phyloP scores from a whole-genome alignment of 2,329 filamentous ascomycete genomes.

The Karstenula rhodostoma region DNA sequence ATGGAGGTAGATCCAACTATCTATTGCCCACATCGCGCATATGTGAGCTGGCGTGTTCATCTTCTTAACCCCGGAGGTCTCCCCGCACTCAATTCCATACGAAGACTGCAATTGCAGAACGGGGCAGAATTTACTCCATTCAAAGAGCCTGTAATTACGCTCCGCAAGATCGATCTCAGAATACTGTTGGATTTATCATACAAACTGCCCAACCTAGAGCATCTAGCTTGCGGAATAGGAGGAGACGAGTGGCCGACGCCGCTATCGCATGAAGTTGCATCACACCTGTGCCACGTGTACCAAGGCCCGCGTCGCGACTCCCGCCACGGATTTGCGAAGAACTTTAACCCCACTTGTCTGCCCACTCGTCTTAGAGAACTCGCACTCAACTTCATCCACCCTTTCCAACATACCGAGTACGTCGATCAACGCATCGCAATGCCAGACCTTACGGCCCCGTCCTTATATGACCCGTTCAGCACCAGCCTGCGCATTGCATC shows the following conservation, averaged over 20 bases:
- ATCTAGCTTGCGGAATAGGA: background rate
- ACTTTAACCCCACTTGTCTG: background rate
- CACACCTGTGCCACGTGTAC: background rate
- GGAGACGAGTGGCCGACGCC: background rate
- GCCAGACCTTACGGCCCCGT: background rate
- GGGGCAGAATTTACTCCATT: too few relatives aligned
- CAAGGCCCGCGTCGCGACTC: slow-evolving; percentile 7
- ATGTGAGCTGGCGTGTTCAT: too few relatives aligned
- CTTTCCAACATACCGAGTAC: background rate
- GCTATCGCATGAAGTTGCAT: too few relatives aligned
- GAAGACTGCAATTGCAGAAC: too few relatives aligned
- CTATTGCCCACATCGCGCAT: too few relatives aligned
- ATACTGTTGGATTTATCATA: background rate
- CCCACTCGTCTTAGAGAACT: background rate
- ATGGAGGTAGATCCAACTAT: too few relatives aligned
- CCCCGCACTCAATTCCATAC: too few relatives aligned
- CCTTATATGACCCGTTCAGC: slow-evolving; percentile 7
- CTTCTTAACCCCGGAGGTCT: too few relatives aligned
- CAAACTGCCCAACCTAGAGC: slow-evolving; percentile 1
- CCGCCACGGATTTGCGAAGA: background rate
- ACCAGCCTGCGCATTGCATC: slow-evolving; percentile 9
- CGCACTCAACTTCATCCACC: background rate
- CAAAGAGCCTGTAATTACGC: too few relatives aligned
- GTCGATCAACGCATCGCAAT: slow-evolving; percentile 5
- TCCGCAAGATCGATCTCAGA: background rate